A percentile compares a stretch with the other conserved stretches of the same genome.
Evolutionary conservation across 306 rosid genomes (phyloP).

Genomic region (Inga leiocalycina): DNA sequence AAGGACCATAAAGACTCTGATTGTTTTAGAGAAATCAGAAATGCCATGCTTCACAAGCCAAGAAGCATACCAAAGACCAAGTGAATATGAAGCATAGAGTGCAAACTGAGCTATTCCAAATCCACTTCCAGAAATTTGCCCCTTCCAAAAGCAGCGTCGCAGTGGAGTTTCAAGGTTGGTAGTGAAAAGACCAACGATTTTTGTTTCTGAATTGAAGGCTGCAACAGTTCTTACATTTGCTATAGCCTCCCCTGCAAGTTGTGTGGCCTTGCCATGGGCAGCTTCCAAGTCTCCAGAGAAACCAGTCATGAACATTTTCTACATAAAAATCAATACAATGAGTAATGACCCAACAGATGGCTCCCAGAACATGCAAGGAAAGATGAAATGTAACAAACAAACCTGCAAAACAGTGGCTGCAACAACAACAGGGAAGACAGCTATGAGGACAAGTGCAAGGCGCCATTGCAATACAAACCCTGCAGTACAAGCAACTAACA

Average conservation of each 20-base stretch:
- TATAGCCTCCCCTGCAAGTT: conserved; percentile 94
- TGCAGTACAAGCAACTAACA: conserved; percentile 92
- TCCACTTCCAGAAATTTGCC: conserved; percentile 92
- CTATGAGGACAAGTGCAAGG: conserved; percentile 89
- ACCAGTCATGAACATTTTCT: conserved; percentile 97
- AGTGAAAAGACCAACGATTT: conserved; percentile 75
- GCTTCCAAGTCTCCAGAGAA: conserved; percentile 93
- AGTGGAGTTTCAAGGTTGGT: conserved; percentile 77
- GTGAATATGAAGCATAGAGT: conserved; percentile 86
- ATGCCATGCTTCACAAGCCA: conserved; percentile 96
- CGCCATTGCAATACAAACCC: conserved; percentile 98
- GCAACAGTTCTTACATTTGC: conserved; percentile 94
- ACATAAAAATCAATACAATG: conserved; percentile 19
- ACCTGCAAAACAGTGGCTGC: conserved; percentile 98
- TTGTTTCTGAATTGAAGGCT: conserved; percentile 83
- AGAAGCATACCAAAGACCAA: conserved; percentile 98
- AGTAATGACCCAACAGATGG: neutral
- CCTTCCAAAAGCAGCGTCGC: conserved; percentile 91
- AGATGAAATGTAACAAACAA: conserved; percentile 26
- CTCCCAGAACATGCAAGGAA: neutral
- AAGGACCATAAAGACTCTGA: conserved; percentile 87
- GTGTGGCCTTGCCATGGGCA: conserved; percentile 88
- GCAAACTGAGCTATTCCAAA: conserved; percentile 90
- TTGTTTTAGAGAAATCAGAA: conserved; percentile 86
- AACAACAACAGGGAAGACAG: conserved; percentile 95